Evolutionary conservation across 2,329 filamentous ascomycete genomes (phyloP), one percentile per base, ranked within the genome.

Genomic region (Fusarium hostae): DNA sequence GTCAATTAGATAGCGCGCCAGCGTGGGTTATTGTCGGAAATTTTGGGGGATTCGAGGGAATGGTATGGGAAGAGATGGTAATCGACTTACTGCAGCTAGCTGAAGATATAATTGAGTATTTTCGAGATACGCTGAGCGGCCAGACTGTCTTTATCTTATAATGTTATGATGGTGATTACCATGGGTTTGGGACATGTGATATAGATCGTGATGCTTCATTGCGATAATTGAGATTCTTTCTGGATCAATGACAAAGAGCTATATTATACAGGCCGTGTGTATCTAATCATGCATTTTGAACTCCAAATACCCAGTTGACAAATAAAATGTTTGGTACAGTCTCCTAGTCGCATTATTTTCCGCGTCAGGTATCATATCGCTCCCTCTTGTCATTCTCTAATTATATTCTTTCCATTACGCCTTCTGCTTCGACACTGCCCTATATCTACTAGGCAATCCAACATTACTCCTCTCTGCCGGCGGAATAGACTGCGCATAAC

Each of bases 391-490:
- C 30, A 24, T 50, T 35, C 22, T 34, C 15, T 13, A 8, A 44
- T 10, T 44, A 11, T 18, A 11, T 18, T 11, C 26, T 2, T 2
- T 3, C 8, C 3, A 5, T 52, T 12, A 70, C 30, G 52, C 58
- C n/a, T 48, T 59, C 9, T 47, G 30, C 54, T 59, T 71, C 5
- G 68, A 64, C 0, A 71, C 68, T 10, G 63, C 39, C 9, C 68
- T 64, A 6, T 71, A 71, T 8, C 68, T 54, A 15, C 68, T 71
- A 3, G 68, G 68, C 9, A 71, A 30, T 4, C 68, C 68, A 6
- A 71, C 58, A 5, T 50, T 71, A 35, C 68, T 71, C 24, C 68
- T 56, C 37, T 71, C 68, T 2, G 63, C 39, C 0, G 68, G 68
- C 3, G 68, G 68, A 3, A 71, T 71, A 1, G 58, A 64, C 12